A percentile compares a stretch with the other conserved stretches of the same genome.
These are phyloP conservation scores for Rutstroemia sp. DNA, from an alignment of 2,329 filamentous ascomycete genomes.

Conservation along the genomic window DNA sequence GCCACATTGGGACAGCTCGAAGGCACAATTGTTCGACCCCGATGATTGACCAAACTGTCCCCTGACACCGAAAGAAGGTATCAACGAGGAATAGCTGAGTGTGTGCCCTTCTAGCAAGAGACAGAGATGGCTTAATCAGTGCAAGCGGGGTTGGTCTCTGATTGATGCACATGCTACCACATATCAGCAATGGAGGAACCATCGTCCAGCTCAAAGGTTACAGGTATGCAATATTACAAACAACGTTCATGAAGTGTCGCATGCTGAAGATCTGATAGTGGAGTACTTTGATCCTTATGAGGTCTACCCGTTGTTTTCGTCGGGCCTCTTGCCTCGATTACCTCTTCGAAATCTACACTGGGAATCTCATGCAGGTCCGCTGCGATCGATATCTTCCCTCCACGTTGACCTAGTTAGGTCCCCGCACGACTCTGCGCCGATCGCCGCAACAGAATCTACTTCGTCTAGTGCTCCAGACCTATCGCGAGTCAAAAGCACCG, in stretches of 20 bases:
- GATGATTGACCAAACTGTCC: not conserved
- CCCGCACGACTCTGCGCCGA: conserved; percentile 37
- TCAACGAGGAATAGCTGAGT: too few species aligned
- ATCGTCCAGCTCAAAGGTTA: conserved; percentile 69
- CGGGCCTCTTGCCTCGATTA: conserved; percentile 69
- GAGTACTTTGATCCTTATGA: conserved; percentile 94
- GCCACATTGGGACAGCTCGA: not conserved
- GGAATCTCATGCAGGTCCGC: conserved; percentile 86
- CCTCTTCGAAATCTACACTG: conserved; percentile 90
- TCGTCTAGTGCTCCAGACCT: conserved; percentile 27
- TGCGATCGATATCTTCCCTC: conserved; percentile 88
- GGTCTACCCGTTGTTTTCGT: conserved; percentile 74
- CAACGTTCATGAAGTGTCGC: not conserved
- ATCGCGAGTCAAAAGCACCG: conserved; percentile 30
- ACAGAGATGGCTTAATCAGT: too few species aligned
- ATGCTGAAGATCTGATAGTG: conserved; percentile 44
- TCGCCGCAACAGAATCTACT: conserved; percentile 31
- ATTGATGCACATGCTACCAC: too few species aligned
- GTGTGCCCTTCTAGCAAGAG: too few species aligned
- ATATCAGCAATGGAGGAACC: conserved; percentile 52
- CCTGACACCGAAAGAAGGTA: too few species aligned
- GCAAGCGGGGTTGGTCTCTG: too few species aligned
- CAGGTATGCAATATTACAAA: conserved; percentile 42
- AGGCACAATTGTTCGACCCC: not conserved
- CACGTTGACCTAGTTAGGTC: conserved; percentile 75